Conservation (phyloP, 192 early-diverging fungal genomes). For the Lobosporangium transversale region DNA sequence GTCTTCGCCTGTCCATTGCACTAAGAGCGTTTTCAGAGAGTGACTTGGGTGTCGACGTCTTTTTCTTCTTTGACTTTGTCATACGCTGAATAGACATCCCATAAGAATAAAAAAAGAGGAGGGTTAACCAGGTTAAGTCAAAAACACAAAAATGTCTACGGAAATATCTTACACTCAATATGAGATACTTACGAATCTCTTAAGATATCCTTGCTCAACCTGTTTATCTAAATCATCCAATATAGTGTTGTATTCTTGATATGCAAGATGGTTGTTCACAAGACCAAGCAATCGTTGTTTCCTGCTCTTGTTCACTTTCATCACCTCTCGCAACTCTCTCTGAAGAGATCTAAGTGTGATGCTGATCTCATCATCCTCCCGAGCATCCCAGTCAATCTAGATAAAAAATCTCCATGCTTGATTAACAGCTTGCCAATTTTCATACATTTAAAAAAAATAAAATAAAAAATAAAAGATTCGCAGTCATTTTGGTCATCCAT, state of each 20-base stretch:
- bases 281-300: constrained; percentile 73
- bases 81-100: constrained; percentile 53
- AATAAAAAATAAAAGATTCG: not conserved
- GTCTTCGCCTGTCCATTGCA: constrained; percentile 72
- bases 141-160: not conserved
- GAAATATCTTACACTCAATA: not conserved
- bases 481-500: not conserved
- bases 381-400: constrained; percentile 71
- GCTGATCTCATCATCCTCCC: constrained; percentile 81
- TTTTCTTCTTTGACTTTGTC: constrained; percentile 80
- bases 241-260: constrained; percentile 88
- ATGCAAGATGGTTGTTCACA: constrained; percentile 78
- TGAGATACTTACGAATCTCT: constrained; percentile 76
- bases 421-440: not conserved
- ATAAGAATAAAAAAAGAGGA: constrained; percentile 6
- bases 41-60: constrained; percentile 58
- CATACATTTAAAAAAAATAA: not conserved
- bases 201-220: constrained; percentile 87
- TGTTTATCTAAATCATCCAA: constrained; percentile 90
- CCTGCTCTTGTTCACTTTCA: constrained; percentile 70
- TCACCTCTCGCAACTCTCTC: constrained; percentile 76
- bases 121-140: not conserved
- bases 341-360: constrained; percentile 75
- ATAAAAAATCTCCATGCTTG: not conserved
- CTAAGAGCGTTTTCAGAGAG: constrained; percentile 76